Evolutionary conservation across 441 rosid species (phyloP), one percentile per base, ranked within the genome.

Genomic region (Euphorbia celastroides): DNA sequence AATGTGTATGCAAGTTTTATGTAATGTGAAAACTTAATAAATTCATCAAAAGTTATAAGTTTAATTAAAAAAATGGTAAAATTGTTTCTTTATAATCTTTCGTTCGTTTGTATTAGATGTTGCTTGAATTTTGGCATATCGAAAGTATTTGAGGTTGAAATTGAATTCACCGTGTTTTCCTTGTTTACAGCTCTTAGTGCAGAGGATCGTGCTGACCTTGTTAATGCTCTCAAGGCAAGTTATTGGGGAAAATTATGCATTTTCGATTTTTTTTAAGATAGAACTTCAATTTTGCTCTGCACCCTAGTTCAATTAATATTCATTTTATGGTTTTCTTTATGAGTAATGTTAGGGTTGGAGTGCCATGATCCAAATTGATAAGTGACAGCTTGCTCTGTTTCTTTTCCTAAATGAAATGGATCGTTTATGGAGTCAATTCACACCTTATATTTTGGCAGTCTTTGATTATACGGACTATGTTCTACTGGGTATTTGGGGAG

Each of bases 181-280:
- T 63, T 50, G 8, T 62, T 54, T 57, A 20, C 60, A 93, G 98
- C 88, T 72, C 90, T 93, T 64, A 84, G 81, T 73, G 87, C 80
- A 12, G 88, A 73, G 79, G 88, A 75, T 77, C 90, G 91, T 14
- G 94, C 91, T 14, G 94, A 80, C 30, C 89, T 88, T 57, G 94
- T 85, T 42, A 87, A 76, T 62, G 90, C 82, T 68, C 88, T 86
- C 58, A 88, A 81, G 88, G 95, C 44, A 67, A 67, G 70, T 42
- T 10, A 19, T 42, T 57, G 7, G 28, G 42, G 36, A 0, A 56
- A n/a, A n/a, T n/a, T n/a, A n/a, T n/a, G n/a, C n/a, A n/a, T n/a
- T n/a, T n/a, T n/a, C n/a, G n/a, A n/a, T n/a, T n/a, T n/a, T n/a
- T n/a, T n/a, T n/a, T n/a, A n/a, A n/a, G n/a, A n/a, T n/a, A n/a